Conservation (phyloP, 805 yeast species). For the Cyberlindnera japonica region DNA sequence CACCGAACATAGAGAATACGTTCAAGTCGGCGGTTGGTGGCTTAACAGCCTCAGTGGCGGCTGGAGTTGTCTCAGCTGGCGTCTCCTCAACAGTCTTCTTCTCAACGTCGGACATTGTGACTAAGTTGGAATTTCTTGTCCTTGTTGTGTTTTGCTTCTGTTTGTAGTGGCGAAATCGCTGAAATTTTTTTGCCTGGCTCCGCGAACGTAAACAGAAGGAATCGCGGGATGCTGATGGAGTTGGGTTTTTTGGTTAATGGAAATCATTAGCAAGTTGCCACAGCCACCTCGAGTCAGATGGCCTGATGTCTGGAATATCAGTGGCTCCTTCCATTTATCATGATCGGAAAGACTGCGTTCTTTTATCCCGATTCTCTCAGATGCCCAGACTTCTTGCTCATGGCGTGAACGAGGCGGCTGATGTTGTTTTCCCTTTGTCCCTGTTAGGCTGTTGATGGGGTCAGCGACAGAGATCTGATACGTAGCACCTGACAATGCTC, state of each 20-base stretch:
- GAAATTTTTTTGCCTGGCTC: slow-evolving; percentile 6
- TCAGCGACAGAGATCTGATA: no score
- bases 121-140: background rate
- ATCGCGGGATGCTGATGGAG: background rate
- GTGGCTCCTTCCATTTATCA: no score
- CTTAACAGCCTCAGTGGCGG: slow-evolving; percentile 31
- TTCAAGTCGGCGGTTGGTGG: slow-evolving; percentile 76
- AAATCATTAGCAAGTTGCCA: no score
- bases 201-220: slow-evolving; percentile 4
- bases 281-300: no score
- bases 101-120: slow-evolving; percentile 27
- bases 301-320: no score
- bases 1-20: slow-evolving; percentile 96
- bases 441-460: no score
- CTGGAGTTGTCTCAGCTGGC: slow-evolving; percentile 20
- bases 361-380: no score
- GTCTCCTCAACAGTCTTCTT: slow-evolving; percentile 19
- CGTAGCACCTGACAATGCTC: no score
- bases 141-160: background rate
- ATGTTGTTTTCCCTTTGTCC: no score
- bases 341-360: no score
- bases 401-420: no score
- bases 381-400: no score
- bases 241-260: background rate
- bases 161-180: slow-evolving; percentile 2